Evolutionary conservation across 2,329 filamentous ascomycete species (phyloP).

Genomic region (Stemphylium vesicarium): DNA sequence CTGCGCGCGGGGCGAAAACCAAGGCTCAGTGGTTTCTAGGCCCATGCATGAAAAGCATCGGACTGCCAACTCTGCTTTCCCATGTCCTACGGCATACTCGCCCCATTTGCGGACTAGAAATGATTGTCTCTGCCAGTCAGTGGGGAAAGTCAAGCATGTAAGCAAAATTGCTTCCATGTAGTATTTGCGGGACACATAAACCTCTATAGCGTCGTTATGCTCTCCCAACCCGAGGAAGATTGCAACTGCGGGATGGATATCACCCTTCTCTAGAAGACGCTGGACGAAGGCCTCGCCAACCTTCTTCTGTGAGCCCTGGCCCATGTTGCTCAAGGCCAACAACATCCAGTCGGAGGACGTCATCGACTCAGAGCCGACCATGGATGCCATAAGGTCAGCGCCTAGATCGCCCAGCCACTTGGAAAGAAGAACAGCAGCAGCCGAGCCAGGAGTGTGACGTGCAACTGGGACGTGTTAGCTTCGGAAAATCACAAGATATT

Average conservation of each 20-base stretch:
- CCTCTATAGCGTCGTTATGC: slow-evolving; percentile 91
- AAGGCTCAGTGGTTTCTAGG: slow-evolving; percentile 81
- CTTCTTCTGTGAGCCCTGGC: slow-evolving; percentile 78
- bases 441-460: slow-evolving; percentile 74
- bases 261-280: slow-evolving; percentile 84
- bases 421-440: slow-evolving; percentile 79
- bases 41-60: slow-evolving; percentile 92
- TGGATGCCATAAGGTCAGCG: slow-evolving; percentile 79
- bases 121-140: slow-evolving; percentile 89
- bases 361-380: slow-evolving; percentile 79
- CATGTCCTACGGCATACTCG: slow-evolving; percentile 84
- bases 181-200: slow-evolving; percentile 89
- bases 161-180: slow-evolving; percentile 94
- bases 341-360: slow-evolving; percentile 97
- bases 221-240: slow-evolving; percentile 93
- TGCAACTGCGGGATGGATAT: slow-evolving; percentile 89
- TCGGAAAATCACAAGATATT: not conserved
- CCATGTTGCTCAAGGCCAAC: slow-evolving; percentile 87
- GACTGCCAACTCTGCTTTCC: slow-evolving; percentile 88
- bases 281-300: slow-evolving; percentile 90
- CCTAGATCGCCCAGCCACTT: slow-evolving; percentile 93
- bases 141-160: slow-evolving; percentile 79
- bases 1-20: slow-evolving; percentile 82
- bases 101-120: slow-evolving; percentile 94
- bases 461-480: slow-evolving; percentile 57